Percentiles rank a stretch among this genome's conserved stretches.
Conservation (phyloP, 2,329 filamentous ascomycete genomes). For the Xylariaceae sp. region DNA sequence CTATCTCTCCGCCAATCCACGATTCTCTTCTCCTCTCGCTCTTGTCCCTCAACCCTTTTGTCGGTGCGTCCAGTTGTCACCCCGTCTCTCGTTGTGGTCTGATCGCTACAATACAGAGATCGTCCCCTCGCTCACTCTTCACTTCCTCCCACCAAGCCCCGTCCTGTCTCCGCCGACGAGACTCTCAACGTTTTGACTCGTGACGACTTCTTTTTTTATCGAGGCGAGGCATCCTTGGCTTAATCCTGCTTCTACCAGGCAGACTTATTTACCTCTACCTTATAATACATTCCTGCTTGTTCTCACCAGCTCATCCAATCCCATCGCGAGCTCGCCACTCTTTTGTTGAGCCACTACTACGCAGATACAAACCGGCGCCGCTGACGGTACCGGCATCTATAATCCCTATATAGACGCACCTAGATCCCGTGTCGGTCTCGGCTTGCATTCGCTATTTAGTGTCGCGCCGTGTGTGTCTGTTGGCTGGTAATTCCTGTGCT, state of each 20-base stretch:
- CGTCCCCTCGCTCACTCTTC: not conserved
- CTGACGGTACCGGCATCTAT: not conserved
- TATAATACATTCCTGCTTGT: not conserved
- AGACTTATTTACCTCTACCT: not conserved
- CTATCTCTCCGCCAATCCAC: not conserved
- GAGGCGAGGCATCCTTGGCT: not conserved
- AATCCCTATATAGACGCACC: not conserved
- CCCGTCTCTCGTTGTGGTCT: not conserved
- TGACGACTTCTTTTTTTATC: not conserved
- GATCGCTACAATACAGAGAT: not conserved
- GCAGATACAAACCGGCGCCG: not conserved
- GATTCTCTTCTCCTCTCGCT: not conserved
- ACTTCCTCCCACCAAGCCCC: not conserved
- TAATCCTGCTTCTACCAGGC: not conserved
- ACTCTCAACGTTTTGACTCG: not conserved
- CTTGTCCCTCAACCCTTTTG: not conserved
- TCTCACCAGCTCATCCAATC: not conserved
- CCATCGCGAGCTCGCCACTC: not conserved
- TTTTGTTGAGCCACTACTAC: not conserved
- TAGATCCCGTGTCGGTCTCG: conserved; percentile 2
- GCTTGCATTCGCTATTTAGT: conserved; percentile 2
- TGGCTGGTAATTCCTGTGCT: not conserved
- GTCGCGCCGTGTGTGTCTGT: not conserved
- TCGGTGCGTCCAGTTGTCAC: not conserved
- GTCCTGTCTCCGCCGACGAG: not conserved